A percentile compares a stretch with the other conserved stretches of the same genome.
Conservation (phyloP, 2,329 filamentous ascomycete genomes). For the Hypoxylon sp. region DNA sequence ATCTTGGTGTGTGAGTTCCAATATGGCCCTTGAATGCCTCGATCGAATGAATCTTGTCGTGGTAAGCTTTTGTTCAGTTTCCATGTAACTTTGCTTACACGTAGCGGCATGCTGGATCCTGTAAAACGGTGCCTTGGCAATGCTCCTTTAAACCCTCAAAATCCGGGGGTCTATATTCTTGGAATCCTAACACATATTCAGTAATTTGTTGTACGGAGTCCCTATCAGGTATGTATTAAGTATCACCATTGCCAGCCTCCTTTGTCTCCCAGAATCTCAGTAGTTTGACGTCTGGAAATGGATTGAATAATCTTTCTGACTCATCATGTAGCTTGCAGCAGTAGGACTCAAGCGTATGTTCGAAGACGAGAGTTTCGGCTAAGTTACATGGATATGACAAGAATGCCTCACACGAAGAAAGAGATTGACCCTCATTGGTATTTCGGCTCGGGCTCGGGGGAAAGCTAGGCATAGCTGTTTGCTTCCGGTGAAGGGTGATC, state of each 20-base stretch:
- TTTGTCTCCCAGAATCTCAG: slow-evolving; percentile 24
- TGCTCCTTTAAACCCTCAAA: slow-evolving; percentile 12
- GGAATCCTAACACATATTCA: slow-evolving; percentile 13
- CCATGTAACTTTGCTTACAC: slow-evolving; percentile 5
- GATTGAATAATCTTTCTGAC: slow-evolving; percentile 15
- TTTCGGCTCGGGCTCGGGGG: slow-evolving; percentile 1
- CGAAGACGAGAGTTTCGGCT: slow-evolving; percentile 5
- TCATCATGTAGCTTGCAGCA: slow-evolving; percentile 2
- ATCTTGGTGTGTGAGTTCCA: slow-evolving; percentile 16
- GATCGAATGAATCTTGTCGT: slow-evolving; percentile 14
- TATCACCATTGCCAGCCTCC: neutral
- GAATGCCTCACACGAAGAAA: slow-evolving; percentile 8
- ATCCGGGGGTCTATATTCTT: slow-evolving; percentile 11
- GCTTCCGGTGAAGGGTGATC: neutral
- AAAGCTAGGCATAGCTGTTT: neutral
- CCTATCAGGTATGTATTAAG: neutral
- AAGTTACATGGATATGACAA: slow-evolving; percentile 17
- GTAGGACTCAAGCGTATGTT: slow-evolving; percentile 13
- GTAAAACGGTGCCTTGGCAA: slow-evolving; percentile 8
- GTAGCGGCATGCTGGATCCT: slow-evolving; percentile 25
- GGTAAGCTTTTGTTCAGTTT: neutral
- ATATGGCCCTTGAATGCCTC: slow-evolving; percentile 10
- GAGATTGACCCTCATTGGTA: slow-evolving; percentile 8
- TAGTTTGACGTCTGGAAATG: slow-evolving; percentile 3
- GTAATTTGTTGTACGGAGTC: neutral